Evolutionary conservation across 345 rosid species (phyloP).

Genomic region (Eucalyptus melliodora): DNA sequence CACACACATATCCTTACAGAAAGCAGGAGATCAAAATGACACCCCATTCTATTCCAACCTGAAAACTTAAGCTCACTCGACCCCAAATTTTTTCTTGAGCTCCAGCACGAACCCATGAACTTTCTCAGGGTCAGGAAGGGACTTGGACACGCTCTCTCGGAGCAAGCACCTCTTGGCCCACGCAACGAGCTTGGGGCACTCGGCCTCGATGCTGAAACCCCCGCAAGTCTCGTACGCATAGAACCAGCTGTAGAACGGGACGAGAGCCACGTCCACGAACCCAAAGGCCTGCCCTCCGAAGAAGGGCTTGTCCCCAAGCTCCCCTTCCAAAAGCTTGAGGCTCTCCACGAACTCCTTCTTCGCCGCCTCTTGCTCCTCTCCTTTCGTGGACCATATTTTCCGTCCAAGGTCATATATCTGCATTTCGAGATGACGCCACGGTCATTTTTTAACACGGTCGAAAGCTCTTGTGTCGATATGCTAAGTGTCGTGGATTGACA

Average conservation of each 20-base stretch:
- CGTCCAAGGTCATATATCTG: background rate
- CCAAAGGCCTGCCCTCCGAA: conserved; percentile 7
- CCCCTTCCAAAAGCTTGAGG: conserved; percentile 2
- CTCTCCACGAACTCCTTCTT: conserved; percentile 4
- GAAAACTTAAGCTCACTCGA: background rate
- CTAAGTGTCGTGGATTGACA: background rate
- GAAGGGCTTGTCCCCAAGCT: conserved; percentile 10
- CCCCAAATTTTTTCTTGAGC: background rate
- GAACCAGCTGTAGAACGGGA: conserved; percentile 9
- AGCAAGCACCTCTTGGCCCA: conserved; percentile 4
- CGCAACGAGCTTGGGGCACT: conserved; percentile 1
- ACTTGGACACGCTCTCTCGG: background rate
- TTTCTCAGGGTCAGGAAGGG: background rate
- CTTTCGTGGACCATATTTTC: background rate
- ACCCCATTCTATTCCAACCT: background rate
- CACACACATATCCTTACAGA: background rate
- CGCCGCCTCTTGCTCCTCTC: conserved; percentile 3
- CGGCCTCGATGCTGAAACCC: conserved; percentile 1
- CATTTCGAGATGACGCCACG: background rate
- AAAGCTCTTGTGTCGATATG: background rate
- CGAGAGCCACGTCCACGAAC: background rate
- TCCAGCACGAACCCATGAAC: background rate
- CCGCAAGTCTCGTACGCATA: background rate
- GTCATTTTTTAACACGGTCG: background rate
- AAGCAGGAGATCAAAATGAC: background rate